Evolutionary conservation across 225 moss, liverwort and hornwort species (phyloP).

Genomic region (Marchantia polymorpha): DNA sequence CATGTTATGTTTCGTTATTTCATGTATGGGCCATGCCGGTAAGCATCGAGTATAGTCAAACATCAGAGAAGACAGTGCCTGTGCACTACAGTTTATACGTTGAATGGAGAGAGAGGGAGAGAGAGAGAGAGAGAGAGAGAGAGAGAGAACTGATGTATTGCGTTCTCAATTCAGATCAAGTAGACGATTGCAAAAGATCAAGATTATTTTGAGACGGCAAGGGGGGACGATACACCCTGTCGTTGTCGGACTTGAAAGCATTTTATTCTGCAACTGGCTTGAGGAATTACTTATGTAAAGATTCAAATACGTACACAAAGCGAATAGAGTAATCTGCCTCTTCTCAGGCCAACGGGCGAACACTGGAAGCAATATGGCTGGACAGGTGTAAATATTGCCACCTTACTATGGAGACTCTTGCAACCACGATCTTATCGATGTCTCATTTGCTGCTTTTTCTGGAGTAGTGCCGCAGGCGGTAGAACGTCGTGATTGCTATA

Average conservation of each 20-base stretch:
- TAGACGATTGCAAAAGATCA: background rate
- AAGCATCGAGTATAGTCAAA: too few relatives aligned
- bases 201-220: background rate
- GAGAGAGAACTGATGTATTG: background rate
- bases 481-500: background rate
- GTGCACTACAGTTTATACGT: too few relatives aligned
- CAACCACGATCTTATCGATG: background rate
- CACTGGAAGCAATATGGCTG: background rate
- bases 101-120: too few relatives aligned
- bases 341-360: background rate
- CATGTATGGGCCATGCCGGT: too few relatives aligned
- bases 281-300: background rate
- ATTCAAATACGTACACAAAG: background rate
- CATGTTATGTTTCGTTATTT: too few relatives aligned
- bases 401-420: background rate
- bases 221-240: background rate
- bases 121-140: too few relatives aligned
- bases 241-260: background rate
- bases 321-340: background rate
- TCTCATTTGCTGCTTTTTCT: background rate
- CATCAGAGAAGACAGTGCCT: too few relatives aligned
- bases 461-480: too few relatives aligned
- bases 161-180: background rate
- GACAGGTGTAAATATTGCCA: conserved; percentile 20
- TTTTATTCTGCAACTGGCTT: background rate